A percentile compares a stretch with the other conserved stretches of the same genome.
phyloP scores from a whole-genome alignment of 768 basidiomycete genomes.

The Galerina sulciceps region DNA sequence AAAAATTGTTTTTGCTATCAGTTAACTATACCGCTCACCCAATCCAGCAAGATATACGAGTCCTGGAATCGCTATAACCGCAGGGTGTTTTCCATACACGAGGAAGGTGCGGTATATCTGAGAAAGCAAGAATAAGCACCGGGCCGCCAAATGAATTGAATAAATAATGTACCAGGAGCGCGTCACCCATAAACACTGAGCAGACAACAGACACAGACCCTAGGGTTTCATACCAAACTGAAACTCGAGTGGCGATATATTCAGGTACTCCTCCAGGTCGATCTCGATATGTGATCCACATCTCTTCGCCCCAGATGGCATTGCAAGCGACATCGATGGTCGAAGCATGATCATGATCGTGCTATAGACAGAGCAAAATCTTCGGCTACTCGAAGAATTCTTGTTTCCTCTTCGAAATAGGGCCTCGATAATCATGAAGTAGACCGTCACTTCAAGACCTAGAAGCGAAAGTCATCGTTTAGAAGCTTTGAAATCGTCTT shows the following conservation, averaged over 20 bases:
- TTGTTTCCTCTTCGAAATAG: constrained; percentile 15
- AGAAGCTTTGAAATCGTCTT: not conserved
- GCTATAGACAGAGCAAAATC: constrained; percentile 26
- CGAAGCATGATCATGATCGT: constrained; percentile 26
- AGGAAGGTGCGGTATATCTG: constrained; percentile 33
- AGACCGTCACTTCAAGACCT: constrained; percentile 29
- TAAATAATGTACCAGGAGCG: constrained; percentile 24
- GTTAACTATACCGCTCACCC: constrained; percentile 16
- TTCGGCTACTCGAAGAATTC: constrained; percentile 12
- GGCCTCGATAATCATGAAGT: constrained; percentile 21
- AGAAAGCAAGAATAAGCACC: not conserved
- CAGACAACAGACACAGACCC: constrained; percentile 26
- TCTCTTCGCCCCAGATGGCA: constrained; percentile 31
- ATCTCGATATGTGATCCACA: constrained; percentile 32
- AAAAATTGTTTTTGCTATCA: not conserved
- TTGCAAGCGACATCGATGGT: constrained; percentile 29
- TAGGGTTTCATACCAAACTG: constrained; percentile 32
- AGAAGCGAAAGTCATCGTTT: not conserved
- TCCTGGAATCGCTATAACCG: constrained; percentile 22
- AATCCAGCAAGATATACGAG: constrained; percentile 28
- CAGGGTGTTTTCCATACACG: constrained; percentile 24
- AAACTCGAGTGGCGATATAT: constrained; percentile 24
- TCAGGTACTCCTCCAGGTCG: constrained; percentile 24
- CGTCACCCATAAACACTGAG: constrained; percentile 33
- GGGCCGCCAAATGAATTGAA: not conserved